Base-by-base conservation (phyloP, 2,329 filamentous ascomycete species). In the Talaromyces amestolkiae region DNA sequence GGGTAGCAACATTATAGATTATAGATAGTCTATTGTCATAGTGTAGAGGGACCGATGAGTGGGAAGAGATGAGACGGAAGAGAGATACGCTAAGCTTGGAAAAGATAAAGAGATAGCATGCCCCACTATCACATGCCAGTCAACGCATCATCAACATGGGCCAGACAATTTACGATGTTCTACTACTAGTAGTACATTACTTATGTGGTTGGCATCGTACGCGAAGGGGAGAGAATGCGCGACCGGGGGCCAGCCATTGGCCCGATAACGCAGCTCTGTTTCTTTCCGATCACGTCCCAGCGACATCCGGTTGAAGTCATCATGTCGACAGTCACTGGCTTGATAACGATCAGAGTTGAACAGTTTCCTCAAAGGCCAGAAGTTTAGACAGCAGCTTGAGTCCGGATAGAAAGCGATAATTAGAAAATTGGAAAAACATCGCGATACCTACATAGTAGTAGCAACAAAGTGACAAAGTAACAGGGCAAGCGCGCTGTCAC, bases 81-180 rank as follows among this genome's bases (percentile, higher is more conserved):
- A 19, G n/a, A 45, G n/a, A 22, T 5, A 22, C 45, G 47, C 47
- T 51, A 51, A 51, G 24, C 47, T 51, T 17, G 9, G 31, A 56
- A 19, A 15, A 24, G 54, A 58, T 39, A 22, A 37, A 24, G 53
- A 39, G 22, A 58, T 33, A 51, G 19, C 35, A 17, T 2, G 63
- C 31, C 63, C 63, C 63, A 51, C 63, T 61, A 45, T 65, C 63
- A 65, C 63, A 65, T 65, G 63, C 63, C 22, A 65, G 39, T 33
- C 24, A 2, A 17, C 45, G 45, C 19, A 27, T 31, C 24, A 51
- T 31, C 24, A 15, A 10, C 24, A 37, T 37, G 35, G 35, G 13
- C 33, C 27, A n/a, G 24, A 33, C 27, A 4, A 22, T 22, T 22
- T 22, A 22, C 22, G 1, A 22, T 22, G 22, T 22, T 22, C 22